Conservation (phyloP, 257 asterid genomes). For the Nicotiana knightiana region DNA sequence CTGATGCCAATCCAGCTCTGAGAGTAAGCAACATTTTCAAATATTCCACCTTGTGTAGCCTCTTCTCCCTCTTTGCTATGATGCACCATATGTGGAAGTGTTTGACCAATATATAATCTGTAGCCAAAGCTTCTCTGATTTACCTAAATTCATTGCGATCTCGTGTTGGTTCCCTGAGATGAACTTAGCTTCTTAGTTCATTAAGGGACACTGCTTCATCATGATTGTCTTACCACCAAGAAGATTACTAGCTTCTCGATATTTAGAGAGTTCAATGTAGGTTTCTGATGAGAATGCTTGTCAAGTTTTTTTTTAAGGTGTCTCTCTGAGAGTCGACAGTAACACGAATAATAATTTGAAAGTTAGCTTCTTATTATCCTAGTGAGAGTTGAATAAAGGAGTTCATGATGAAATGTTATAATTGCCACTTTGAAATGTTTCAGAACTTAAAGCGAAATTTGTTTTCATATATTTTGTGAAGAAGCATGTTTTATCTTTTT, state of each 20-base stretch:
- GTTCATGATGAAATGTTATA: background rate
- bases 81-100: background rate
- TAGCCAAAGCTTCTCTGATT: background rate
- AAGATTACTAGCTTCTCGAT: background rate
- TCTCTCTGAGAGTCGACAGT: background rate
- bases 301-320: background rate
- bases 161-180: background rate
- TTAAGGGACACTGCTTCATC: background rate
- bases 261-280: background rate
- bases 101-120: background rate
- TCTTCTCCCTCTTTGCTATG: background rate
- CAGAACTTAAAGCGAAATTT: background rate
- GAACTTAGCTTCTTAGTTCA: background rate
- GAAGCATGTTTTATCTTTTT: background rate
- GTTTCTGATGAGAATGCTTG: background rate
- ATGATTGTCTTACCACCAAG: background rate
- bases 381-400: background rate
- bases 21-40: constrained; percentile 44
- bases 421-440: background rate
- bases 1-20: constrained; percentile 99
- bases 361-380: background rate
- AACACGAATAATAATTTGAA: background rate
- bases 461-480: background rate
- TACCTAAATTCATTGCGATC: background rate
- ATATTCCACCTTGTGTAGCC: background rate